A percentile compares a stretch with the other conserved stretches of the same genome.
Conservation (phyloP, 2,329 filamentous ascomycete species). For the Aspergillus brasiliensis region DNA sequence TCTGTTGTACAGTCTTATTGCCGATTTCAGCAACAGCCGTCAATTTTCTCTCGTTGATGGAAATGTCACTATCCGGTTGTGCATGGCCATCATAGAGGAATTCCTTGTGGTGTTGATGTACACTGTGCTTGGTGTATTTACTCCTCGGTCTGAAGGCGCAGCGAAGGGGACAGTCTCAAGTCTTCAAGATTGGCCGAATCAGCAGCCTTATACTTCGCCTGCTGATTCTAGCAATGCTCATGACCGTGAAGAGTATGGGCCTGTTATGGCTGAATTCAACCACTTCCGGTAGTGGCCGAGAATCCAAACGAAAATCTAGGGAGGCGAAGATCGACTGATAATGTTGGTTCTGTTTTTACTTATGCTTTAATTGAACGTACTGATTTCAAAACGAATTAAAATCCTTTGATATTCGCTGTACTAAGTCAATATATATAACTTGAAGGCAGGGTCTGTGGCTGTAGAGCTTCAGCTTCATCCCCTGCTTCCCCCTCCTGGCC, state of each 20-base stretch:
- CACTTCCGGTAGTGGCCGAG: not conserved
- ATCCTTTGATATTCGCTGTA: too few species aligned
- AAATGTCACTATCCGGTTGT: not conserved
- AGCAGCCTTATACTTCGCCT: not conserved
- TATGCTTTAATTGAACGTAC: too few species aligned
- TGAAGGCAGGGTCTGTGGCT: too few species aligned
- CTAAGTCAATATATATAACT: too few species aligned
- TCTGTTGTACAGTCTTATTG: constrained; percentile 1
- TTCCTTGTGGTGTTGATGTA: constrained; percentile 6
- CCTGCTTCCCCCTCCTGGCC: too few species aligned
- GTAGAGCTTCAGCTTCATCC: too few species aligned
- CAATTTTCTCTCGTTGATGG: constrained; percentile 1
- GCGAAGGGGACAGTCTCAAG: not conserved
- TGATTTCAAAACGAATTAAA: too few species aligned
- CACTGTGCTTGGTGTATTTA: not conserved
- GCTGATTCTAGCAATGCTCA: not conserved
- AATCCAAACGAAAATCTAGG: too few species aligned
- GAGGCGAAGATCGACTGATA: too few species aligned
- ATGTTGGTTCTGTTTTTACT: too few species aligned
- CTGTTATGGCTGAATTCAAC: not conserved
- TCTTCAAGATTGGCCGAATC: not conserved
- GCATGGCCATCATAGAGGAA: constrained; percentile 4
- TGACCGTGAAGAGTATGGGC: not conserved
- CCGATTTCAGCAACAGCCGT: not conserved
- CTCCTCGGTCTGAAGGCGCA: not conserved